These are phyloP conservation scores for Vitis amurensis DNA, from an alignment of 164 flowering plant genomes.

Conservation along the genomic window DNA sequence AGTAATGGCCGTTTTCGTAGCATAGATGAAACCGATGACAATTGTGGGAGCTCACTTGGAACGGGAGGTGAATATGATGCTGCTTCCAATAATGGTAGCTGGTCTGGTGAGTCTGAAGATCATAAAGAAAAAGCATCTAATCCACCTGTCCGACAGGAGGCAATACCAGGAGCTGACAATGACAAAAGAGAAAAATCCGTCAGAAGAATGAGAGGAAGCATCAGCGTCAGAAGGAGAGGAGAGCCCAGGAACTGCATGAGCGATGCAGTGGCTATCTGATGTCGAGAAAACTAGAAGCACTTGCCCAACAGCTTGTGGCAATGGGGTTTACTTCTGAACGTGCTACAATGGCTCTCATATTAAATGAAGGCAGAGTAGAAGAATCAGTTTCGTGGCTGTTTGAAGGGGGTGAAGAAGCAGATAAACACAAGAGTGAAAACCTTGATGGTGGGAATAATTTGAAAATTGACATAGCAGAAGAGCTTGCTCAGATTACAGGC, in stretches of 20 bases:
- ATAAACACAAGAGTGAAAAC: conserved; percentile 32
- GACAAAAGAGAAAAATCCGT: conserved; percentile 88
- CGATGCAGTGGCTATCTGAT: conserved; percentile 80
- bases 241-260: conserved; percentile 92
- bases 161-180: conserved; percentile 73
- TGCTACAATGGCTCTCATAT: conserved; percentile 86
- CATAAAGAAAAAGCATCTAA: conserved; percentile 65
- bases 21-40: conserved; percentile 78
- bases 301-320: conserved; percentile 83
- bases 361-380: conserved; percentile 85
- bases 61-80: conserved; percentile 78
- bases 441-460: conserved; percentile 48
- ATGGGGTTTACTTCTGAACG: conserved; percentile 90
- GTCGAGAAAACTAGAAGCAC: conserved; percentile 86
- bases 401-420: conserved; percentile 65
- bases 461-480: conserved; percentile 86
- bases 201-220: conserved; percentile 96
- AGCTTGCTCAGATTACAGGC: conserved; percentile 75
- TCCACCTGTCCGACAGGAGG: conserved; percentile 41
- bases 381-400: conserved; percentile 89
- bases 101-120: conserved; percentile 96
- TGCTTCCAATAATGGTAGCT: conserved; percentile 80
- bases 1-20: conserved; percentile 70
- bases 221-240: conserved; percentile 91
- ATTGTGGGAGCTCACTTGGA: conserved; percentile 53